These are phyloP conservation scores for Fusarium keratoplasticum DNA, from an alignment of 2,329 filamentous ascomycete species.

Conservation along the genomic window DNA sequence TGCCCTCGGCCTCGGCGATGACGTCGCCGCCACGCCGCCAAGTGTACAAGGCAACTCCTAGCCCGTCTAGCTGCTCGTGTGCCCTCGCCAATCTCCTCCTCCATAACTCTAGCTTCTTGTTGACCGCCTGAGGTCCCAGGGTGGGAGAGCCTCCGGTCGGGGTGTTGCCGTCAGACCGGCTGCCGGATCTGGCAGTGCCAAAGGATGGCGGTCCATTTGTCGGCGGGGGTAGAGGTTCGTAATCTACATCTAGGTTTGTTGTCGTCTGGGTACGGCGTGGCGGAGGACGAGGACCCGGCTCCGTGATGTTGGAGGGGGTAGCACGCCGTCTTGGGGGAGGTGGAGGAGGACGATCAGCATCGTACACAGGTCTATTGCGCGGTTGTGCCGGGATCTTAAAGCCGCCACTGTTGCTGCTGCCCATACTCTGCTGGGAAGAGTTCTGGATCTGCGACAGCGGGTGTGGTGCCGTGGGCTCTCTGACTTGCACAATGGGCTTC, in stretches of 20 bases:
- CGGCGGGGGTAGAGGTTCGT: constrained; percentile 54
- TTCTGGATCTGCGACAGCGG: constrained; percentile 57
- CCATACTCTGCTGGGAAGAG: constrained; percentile 49
- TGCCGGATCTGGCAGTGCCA: constrained; percentile 42
- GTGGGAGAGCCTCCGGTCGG: constrained; percentile 50
- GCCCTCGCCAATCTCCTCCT: constrained; percentile 74
- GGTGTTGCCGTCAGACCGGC: constrained; percentile 48
- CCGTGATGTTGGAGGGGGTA: constrained; percentile 51
- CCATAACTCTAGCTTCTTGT: constrained; percentile 81
- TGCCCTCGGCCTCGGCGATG: constrained; percentile 70
- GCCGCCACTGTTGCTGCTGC: constrained; percentile 25
- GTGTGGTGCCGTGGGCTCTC: constrained; percentile 47
- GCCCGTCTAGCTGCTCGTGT: constrained; percentile 69
- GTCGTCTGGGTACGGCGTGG: constrained; percentile 47
- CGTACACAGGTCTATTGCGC: constrained; percentile 27
- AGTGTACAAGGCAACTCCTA: constrained; percentile 76
- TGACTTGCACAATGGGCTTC: constrained; percentile 43
- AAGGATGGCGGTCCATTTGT: constrained; percentile 37
- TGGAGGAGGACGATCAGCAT: constrained; percentile 52
- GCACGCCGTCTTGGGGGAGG: constrained; percentile 61
- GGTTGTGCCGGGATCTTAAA: constrained; percentile 28
- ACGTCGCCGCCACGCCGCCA: constrained; percentile 82
- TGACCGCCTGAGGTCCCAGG: constrained; percentile 54
- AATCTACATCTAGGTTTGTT: constrained; percentile 56
- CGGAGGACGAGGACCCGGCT: constrained; percentile 45